Evolutionary conservation across 768 basidiomycete genomes (phyloP).

Genomic region (Pisolithus orientalis): DNA sequence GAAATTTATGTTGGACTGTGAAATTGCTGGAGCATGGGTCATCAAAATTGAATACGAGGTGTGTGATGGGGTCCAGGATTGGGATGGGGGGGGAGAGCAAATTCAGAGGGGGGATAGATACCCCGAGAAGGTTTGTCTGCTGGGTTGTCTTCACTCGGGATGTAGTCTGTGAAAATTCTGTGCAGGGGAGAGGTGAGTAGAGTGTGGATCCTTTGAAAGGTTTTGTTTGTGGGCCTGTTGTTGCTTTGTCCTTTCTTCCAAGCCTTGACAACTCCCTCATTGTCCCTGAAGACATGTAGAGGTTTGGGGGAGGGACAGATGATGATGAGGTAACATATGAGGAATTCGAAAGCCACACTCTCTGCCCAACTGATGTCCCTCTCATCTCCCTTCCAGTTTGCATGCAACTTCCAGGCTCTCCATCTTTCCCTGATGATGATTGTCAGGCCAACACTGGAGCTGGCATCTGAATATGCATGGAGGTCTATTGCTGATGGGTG

Average conservation of each 20-base stretch:
- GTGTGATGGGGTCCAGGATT: constrained; percentile 19
- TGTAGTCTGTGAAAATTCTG: not conserved
- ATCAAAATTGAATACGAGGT: constrained; percentile 2
- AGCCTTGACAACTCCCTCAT: constrained; percentile 2
- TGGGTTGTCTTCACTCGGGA: no score
- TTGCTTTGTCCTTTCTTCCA: constrained; percentile 1
- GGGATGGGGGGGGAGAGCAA: constrained; percentile 22
- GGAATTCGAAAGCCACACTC: no score
- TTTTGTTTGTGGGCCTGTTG: not conserved
- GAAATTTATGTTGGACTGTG: no score
- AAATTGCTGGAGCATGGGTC: not conserved
- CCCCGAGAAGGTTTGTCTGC: no score
- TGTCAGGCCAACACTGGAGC: constrained; percentile 22
- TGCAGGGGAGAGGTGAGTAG: not conserved
- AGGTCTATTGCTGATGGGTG: not conserved
- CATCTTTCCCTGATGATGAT: no score
- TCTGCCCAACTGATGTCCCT: no score
- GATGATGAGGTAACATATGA: no score
- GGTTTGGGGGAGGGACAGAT: no score
- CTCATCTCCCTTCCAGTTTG: no score
- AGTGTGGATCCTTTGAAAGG: not conserved
- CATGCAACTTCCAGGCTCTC: no score
- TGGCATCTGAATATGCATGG: constrained; percentile 24
- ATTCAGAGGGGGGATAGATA: no score
- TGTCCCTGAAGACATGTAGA: not conserved